Conservation (phyloP, 495 filamentous ascomycete species). For the Hypoxylon trugodes region DNA sequence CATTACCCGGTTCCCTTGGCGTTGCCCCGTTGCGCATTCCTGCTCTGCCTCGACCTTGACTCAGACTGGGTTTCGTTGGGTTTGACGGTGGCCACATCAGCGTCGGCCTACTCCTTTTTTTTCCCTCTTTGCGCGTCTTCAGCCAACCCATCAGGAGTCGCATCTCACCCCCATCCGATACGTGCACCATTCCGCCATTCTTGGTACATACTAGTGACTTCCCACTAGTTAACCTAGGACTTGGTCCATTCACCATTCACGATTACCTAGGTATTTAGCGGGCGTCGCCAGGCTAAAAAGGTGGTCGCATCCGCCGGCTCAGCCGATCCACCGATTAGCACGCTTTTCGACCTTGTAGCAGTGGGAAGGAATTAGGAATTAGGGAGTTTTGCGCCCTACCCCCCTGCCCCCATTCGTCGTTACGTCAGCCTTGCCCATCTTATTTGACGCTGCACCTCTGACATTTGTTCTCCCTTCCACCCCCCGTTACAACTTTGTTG, state of each 20-base stretch:
- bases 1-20: slow-evolving; percentile 7
- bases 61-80: slow-evolving; percentile 47
- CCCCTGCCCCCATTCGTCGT: slow-evolving; percentile 30
- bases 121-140: no score
- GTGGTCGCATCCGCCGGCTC: slow-evolving; percentile 34
- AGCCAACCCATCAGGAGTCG: slow-evolving; percentile 36
- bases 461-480: slow-evolving; percentile 28
- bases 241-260: slow-evolving; percentile 27
- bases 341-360: slow-evolving; percentile 30
- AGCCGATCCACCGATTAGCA: slow-evolving; percentile 45
- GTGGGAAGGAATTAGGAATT: slow-evolving; percentile 25
- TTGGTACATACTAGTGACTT: slow-evolving; percentile 31
- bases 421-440: slow-evolving; percentile 52
- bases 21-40: slow-evolving; percentile 33
- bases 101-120: slow-evolving; percentile 42
- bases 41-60: slow-evolving; percentile 40
- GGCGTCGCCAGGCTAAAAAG: slow-evolving; percentile 33
- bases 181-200: slow-evolving; percentile 31
- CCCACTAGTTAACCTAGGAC: slow-evolving; percentile 21
- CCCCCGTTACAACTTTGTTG: slow-evolving; percentile 20
- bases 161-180: slow-evolving; percentile 23
- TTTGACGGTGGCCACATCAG: slow-evolving; percentile 48
- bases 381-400: slow-evolving; percentile 18
- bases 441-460: slow-evolving; percentile 39
- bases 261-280: no score